Percentiles rank a stretch among this genome's conserved stretches.
phyloP scores from a whole-genome alignment of 345 rosid genomes.

The Physaria fendleri region DNA sequence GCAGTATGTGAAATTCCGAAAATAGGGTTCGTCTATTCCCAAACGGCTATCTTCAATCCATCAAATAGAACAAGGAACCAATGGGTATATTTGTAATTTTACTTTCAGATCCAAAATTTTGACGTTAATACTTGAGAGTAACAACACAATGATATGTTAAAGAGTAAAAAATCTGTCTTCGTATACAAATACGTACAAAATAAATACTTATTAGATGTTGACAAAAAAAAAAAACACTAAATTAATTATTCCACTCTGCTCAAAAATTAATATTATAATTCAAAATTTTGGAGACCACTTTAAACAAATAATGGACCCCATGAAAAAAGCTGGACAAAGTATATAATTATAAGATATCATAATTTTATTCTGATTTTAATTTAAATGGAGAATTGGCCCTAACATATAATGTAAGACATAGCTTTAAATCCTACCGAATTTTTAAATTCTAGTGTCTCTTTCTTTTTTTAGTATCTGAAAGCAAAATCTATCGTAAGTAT shows the following conservation, averaged over 20 bases:
- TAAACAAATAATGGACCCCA: constrained; percentile 21
- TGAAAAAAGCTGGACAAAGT: constrained; percentile 24
- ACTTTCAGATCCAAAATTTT: background rate
- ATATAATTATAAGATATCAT: constrained; percentile 14
- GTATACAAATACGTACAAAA: background rate
- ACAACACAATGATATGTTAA: background rate
- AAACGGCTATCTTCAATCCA: background rate
- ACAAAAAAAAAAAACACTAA: constrained; percentile 9
- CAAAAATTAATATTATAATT: constrained; percentile 3
- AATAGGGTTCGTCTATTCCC: background rate
- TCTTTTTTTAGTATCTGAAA: background rate
- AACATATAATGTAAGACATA: background rate
- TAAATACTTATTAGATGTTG: background rate
- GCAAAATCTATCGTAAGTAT: too few species aligned
- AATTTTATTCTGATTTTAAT: constrained; percentile 20
- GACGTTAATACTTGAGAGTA: background rate
- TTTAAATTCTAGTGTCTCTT: too few species aligned
- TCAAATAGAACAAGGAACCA: background rate
- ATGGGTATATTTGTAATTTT: constrained; percentile 7
- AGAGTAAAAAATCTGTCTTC: constrained; percentile 1
- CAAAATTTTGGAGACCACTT: constrained; percentile 24
- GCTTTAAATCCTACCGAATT: background rate
- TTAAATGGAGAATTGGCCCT: constrained; percentile 21
- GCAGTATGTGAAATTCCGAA: constrained; percentile 16
- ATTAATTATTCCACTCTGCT: constrained; percentile 9